Conservation (phyloP, 2,329 filamentous ascomycete genomes). For the Pseudovirgaria hyperparasitica region DNA sequence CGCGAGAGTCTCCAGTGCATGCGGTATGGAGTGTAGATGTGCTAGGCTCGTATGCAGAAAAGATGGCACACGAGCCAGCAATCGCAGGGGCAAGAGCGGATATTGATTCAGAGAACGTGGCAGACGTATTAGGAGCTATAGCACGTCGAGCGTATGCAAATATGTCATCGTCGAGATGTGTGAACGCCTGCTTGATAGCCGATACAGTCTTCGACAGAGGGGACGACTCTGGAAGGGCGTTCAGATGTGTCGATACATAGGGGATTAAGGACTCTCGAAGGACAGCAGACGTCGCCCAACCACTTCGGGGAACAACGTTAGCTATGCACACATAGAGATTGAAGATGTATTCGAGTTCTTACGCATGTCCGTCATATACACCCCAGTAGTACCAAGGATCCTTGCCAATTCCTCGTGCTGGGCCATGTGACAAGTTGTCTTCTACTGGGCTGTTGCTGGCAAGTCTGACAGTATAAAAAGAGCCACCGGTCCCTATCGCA, state of each 20-base stretch:
- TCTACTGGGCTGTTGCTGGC: too few relatives aligned
- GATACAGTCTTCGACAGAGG: constrained; percentile 37
- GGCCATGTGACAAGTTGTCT: too few relatives aligned
- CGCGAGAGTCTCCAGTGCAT: constrained; percentile 54
- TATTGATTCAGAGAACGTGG: constrained; percentile 17
- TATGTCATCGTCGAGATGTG: constrained; percentile 45
- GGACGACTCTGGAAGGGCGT: constrained; percentile 20
- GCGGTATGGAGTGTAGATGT: constrained; percentile 46
- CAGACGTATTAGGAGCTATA: constrained; percentile 24
- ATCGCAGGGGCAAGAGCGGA: constrained; percentile 24
- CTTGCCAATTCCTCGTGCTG: too few relatives aligned
- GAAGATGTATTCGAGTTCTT: constrained; percentile 10
- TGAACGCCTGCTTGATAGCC: constrained; percentile 46
- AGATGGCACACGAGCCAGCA: constrained; percentile 50
- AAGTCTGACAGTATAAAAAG: too few relatives aligned
- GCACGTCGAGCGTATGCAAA: constrained; percentile 26
- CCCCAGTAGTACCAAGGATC: constrained; percentile 26
- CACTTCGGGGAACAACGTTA: constrained; percentile 13
- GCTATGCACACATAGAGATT: background rate
- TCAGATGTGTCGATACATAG: constrained; percentile 27
- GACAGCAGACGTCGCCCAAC: constrained; percentile 29
- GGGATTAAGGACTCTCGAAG: constrained; percentile 31
- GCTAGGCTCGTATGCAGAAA: constrained; percentile 47
- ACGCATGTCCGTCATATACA: constrained; percentile 40
- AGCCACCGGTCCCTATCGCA: too few relatives aligned